Evolutionary conservation across 2,329 filamentous ascomycete species (phyloP), one percentile per base, ranked within the genome.

Genomic region (Sporothrix protearum): DNA sequence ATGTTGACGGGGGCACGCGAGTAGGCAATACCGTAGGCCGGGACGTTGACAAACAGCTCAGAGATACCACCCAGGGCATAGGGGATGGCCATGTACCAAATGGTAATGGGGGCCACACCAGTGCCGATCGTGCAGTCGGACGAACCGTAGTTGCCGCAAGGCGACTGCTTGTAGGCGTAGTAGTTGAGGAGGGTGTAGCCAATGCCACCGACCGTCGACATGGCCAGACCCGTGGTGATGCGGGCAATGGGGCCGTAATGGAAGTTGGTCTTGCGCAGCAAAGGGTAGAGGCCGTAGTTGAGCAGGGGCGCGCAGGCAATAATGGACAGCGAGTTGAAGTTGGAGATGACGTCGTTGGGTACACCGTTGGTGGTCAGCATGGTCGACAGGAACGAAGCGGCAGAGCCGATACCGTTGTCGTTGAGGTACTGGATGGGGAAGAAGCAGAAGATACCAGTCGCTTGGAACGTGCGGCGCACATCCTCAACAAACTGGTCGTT

Each of bases 1-100:
- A 94, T 94, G 81, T 92, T 93, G 77, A 85, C 86, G 9, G 91
- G 92, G 0, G 91, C 90, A 79, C 93, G 93, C 77, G 90, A 90
- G 81, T 82, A 87, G 1, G 85, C 85, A 72, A 86, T 83, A 72
- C 83, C 84, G 76, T 83, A 86, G 1, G 84, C 84, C 0, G 83
- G 83, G 2, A 85, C 83, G 76, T 85, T 85, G 76, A 84, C 78
- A 75, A 85, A 84, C 25, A 92, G 81, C 69, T 83, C 82, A 2
- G 82, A 81, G 57, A 91, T 80, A 45, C 87, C 85, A 6, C 80
- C 78, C 0, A 81, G 77, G 6, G 87, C 84, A 74, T 84, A 87
- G 6, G 83, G 81, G 7, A 88, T 80, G 1, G 84, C 85, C 76
- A 90, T 83, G 78, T 84, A 89, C 81, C 89, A 87, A 61, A 86